A percentile compares a stretch with the other conserved stretches of the same genome.
These are phyloP conservation scores for Coemansia reversa DNA, from an alignment of 192 early-diverging fungal species.

Conservation along the genomic window DNA sequence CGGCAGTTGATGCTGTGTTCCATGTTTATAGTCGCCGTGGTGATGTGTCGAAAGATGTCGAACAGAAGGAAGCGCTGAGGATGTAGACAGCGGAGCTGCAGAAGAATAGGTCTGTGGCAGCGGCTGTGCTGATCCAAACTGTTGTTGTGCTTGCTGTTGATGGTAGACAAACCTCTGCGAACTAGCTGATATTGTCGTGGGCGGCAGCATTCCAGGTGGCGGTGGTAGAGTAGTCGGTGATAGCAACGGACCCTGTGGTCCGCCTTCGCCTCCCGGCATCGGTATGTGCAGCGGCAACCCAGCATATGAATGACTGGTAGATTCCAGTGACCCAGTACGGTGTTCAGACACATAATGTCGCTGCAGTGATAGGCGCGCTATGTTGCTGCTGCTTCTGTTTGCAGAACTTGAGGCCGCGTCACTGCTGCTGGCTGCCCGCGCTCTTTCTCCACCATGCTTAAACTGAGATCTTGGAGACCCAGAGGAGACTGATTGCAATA, in stretches of 20 bases:
- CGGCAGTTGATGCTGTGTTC: slow-evolving; percentile 12
- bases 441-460: slow-evolving; percentile 4
- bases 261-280: not conserved
- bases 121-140: not conserved
- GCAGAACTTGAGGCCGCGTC: slow-evolving; percentile 16
- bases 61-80: slow-evolving; percentile 16
- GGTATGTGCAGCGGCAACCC: not conserved
- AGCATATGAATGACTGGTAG: not conserved
- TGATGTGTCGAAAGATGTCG: slow-evolving; percentile 12
- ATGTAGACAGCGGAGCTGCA: slow-evolving; percentile 19
- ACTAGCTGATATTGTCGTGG: slow-evolving; percentile 4
- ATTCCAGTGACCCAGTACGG: not conserved
- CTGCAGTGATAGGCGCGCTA: not conserved
- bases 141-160: slow-evolving; percentile 9
- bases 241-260: slow-evolving; percentile 5
- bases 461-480: slow-evolving; percentile 11
- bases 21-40: slow-evolving; percentile 11
- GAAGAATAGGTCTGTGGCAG: slow-evolving; percentile 2
- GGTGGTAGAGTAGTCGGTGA: slow-evolving; percentile 16
- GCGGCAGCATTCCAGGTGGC: slow-evolving; percentile 10
- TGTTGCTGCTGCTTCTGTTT: slow-evolving; percentile 5
- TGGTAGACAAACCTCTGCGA: slow-evolving; percentile 12
- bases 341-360: not conserved
- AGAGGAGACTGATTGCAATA: not conserved
- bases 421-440: slow-evolving; percentile 8